Evolutionary conservation across 1,139 yeast genomes (phyloP).

Genomic region (Pneumocystis carinii): DNA sequence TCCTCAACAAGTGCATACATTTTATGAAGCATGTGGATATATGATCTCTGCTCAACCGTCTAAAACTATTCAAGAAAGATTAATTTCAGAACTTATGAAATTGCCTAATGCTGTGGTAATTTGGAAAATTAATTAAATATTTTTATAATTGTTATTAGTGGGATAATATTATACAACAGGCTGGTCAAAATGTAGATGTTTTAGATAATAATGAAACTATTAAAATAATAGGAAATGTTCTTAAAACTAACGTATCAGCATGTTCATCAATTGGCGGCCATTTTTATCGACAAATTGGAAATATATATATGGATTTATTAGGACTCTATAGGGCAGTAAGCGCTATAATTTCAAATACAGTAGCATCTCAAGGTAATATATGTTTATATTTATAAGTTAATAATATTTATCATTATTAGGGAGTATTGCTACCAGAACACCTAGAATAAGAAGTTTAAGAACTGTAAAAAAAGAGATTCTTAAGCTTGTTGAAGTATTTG

Average conservation of each 20-base stretch:
- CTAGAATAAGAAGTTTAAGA: slow-evolving; percentile 86
- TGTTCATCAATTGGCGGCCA: slow-evolving; percentile 89
- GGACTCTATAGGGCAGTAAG: slow-evolving; percentile 81
- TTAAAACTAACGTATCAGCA: slow-evolving; percentile 87
- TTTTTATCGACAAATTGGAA: slow-evolving; percentile 74
- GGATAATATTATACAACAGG: slow-evolving; percentile 75
- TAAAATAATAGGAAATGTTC: slow-evolving; percentile 79
- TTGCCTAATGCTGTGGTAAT: slow-evolving; percentile 58
- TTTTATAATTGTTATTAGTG: slow-evolving; percentile 32
- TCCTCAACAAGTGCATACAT: slow-evolving; percentile 95
- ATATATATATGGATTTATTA: slow-evolving; percentile 78
- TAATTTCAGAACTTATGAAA: slow-evolving; percentile 68
- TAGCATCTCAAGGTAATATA: slow-evolving; percentile 50
- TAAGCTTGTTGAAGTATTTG: slow-evolving; percentile 75
- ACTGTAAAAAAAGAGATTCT: slow-evolving; percentile 91
- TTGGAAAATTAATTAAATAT: neutral
- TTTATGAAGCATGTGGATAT: slow-evolving; percentile 93
- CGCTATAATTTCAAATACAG: slow-evolving; percentile 68
- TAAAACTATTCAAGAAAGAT: slow-evolving; percentile 49
- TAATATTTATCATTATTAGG: slow-evolving; percentile 17
- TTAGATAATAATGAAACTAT: slow-evolving; percentile 75
- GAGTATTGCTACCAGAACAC: slow-evolving; percentile 76
- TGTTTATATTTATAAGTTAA: neutral
- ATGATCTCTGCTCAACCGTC: slow-evolving; percentile 74
- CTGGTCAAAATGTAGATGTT: slow-evolving; percentile 76